These are phyloP conservation scores for Elongisporangium prolatum DNA, from an alignment of 352 stramenopile genomes.

Conservation along the genomic window DNA sequence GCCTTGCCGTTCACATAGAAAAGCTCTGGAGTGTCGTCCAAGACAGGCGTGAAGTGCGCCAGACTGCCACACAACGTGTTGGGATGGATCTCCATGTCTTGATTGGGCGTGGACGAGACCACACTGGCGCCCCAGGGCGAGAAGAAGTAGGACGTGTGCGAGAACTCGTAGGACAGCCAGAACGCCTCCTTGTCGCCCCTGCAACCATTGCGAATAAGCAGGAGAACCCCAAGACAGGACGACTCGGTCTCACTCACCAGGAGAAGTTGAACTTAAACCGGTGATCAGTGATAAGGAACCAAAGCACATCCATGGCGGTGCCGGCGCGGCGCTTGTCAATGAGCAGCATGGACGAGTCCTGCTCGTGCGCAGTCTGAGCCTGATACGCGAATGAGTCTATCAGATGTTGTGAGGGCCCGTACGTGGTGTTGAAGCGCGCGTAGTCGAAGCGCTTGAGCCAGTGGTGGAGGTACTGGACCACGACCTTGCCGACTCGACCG, in stretches of 20 bases:
- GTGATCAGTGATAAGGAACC: slow-evolving; percentile 9
- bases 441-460: slow-evolving; percentile 32
- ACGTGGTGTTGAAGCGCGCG: slow-evolving; percentile 14
- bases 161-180: slow-evolving; percentile 21
- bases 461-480: slow-evolving; percentile 19
- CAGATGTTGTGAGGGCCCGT: slow-evolving; percentile 19
- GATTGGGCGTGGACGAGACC: slow-evolving; percentile 8
- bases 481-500: slow-evolving; percentile 5
- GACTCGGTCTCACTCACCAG: not conserved
- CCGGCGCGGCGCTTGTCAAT: slow-evolving; percentile 17
- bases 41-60: slow-evolving; percentile 17
- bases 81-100: slow-evolving; percentile 13
- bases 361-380: slow-evolving; percentile 29
- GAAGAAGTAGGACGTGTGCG: slow-evolving; percentile 17
- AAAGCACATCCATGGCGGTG: slow-evolving; percentile 9
- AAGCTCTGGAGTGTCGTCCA: slow-evolving; percentile 9
- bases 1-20: slow-evolving; percentile 33
- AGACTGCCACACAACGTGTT: slow-evolving; percentile 16
- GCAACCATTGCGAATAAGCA: not conserved
- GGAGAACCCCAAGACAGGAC: not conserved
- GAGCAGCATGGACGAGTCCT: slow-evolving; percentile 45
- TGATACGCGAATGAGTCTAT: slow-evolving; percentile 25
- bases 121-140: slow-evolving; percentile 16
- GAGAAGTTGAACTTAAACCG: slow-evolving; percentile 9
- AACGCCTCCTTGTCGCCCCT: slow-evolving; percentile 20